A percentile compares a stretch with the other conserved stretches of the same genome.
Evolutionary conservation across 2,329 filamentous ascomycete genomes (phyloP).

Genomic region (Pseudogymnoascus sp.): DNA sequence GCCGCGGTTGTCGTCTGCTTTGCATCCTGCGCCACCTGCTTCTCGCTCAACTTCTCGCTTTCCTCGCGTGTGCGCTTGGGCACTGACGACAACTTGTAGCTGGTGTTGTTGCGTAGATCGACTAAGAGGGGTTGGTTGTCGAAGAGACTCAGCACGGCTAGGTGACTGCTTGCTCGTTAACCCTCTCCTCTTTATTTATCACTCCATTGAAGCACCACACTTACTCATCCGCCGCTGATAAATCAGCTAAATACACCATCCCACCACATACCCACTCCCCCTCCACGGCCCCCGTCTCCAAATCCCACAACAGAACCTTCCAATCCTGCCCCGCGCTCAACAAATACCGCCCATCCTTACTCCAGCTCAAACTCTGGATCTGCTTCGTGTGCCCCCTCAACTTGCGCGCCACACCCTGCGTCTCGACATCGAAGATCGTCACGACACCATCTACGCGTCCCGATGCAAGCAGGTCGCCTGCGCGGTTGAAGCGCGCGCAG

Average conservation of each 20-base stretch:
- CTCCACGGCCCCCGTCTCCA: slow-evolving; percentile 60
- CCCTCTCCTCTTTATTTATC: neutral
- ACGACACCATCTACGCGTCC: slow-evolving; percentile 91
- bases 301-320: slow-evolving; percentile 94
- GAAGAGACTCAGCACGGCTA: slow-evolving; percentile 86
- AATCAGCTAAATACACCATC: slow-evolving; percentile 89
- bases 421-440: slow-evolving; percentile 95
- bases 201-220: slow-evolving; percentile 23
- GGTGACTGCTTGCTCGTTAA: slow-evolving; percentile 46
- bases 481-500: slow-evolving; percentile 80
- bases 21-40: slow-evolving; percentile 82
- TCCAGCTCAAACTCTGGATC: slow-evolving; percentile 94
- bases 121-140: slow-evolving; percentile 89
- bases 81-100: slow-evolving; percentile 70
- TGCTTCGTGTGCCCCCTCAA: slow-evolving; percentile 87
- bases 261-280: slow-evolving; percentile 75
- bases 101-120: slow-evolving; percentile 63
- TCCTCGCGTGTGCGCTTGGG: slow-evolving; percentile 67
- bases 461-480: slow-evolving; percentile 88
- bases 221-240: slow-evolving; percentile 86
- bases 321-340: slow-evolving; percentile 83
- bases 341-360: slow-evolving; percentile 80
- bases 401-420: slow-evolving; percentile 92
- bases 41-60: slow-evolving; percentile 67
- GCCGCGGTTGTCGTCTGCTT: slow-evolving; percentile 93